Conservation (phyloP, 2,329 filamentous ascomycete genomes). For the Sporothrix variecibatus region DNA sequence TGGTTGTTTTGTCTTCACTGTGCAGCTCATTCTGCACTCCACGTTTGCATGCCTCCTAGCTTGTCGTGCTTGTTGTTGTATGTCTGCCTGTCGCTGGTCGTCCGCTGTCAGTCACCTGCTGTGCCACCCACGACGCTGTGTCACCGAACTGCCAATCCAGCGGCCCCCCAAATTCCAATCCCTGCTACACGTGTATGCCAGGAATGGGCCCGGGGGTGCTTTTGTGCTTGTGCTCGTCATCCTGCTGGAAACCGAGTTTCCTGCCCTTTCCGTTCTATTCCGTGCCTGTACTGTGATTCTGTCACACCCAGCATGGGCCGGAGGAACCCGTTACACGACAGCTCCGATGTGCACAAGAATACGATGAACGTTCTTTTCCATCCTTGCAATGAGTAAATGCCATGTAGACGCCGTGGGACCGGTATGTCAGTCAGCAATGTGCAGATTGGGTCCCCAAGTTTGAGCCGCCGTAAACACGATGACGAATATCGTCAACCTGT, state of each 20-base stretch:
- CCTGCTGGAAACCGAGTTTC: not conserved
- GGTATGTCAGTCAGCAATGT: not conserved
- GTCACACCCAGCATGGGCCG: not conserved
- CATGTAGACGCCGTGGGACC: not conserved
- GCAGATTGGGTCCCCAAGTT: not conserved
- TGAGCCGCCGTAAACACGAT: not conserved
- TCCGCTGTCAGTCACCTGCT: not conserved
- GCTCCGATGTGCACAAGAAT: not conserved
- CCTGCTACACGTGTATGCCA: constrained; percentile 6
- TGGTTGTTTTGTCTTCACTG: not conserved
- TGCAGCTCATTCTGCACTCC: not conserved
- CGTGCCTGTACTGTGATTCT: not conserved
- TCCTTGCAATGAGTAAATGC: not conserved
- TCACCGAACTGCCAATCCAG: not conserved
- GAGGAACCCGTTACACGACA: not conserved
- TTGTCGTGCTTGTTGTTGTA: not conserved
- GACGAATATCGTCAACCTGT: no score
- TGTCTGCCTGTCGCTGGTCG: not conserved
- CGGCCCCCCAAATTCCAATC: not conserved
- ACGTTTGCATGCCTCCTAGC: not conserved
- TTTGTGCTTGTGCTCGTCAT: not conserved
- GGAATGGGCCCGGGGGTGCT: not conserved
- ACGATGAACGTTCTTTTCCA: not conserved
- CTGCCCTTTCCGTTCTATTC: not conserved
- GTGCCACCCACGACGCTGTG: not conserved